Conservation (phyloP, 108 stramenopile genomes). For the Parmales sp. region DNA sequence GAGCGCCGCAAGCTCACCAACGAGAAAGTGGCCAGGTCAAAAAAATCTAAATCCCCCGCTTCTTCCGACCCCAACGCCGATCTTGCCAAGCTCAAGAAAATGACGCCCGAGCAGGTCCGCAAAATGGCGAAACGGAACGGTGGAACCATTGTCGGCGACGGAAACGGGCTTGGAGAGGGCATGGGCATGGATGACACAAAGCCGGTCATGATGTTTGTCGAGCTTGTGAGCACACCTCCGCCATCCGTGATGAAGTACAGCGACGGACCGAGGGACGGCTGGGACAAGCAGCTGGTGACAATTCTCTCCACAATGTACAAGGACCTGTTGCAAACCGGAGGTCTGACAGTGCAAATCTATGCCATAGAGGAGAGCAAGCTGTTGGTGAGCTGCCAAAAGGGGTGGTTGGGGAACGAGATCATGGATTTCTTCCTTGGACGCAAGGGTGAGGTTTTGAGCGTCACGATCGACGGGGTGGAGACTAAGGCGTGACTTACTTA, state of each 20-base stretch:
- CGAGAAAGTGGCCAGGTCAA: not conserved
- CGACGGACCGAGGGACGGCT: too few species aligned
- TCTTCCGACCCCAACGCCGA: not conserved
- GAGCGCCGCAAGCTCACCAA: not conserved
- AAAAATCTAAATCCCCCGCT: not conserved
- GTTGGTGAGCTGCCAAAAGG: not conserved
- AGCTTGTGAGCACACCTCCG: not conserved
- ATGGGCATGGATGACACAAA: too few species aligned
- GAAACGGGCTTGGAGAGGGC: too few species aligned
- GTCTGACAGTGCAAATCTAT: not conserved
- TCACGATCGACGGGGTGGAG: too few species aligned
- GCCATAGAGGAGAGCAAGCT: not conserved
- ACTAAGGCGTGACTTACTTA: too few species aligned
- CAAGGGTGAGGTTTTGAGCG: too few species aligned
- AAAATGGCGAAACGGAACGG: too few species aligned
- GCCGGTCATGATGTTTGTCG: constrained; percentile 3
- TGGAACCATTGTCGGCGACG: too few species aligned
- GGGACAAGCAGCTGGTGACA: too few species aligned
- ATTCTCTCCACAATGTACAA: not conserved
- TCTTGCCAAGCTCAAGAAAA: not conserved
- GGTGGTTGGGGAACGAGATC: not conserved
- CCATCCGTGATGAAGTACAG: not conserved
- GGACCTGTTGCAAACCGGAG: not conserved
- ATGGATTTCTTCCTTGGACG: not conserved
- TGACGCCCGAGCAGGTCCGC: not conserved